Evolutionary conservation across 148 eudicot species (phyloP), one percentile per base, ranked within the genome.

Genomic region (Mesembryanthemum crystallinum): DNA sequence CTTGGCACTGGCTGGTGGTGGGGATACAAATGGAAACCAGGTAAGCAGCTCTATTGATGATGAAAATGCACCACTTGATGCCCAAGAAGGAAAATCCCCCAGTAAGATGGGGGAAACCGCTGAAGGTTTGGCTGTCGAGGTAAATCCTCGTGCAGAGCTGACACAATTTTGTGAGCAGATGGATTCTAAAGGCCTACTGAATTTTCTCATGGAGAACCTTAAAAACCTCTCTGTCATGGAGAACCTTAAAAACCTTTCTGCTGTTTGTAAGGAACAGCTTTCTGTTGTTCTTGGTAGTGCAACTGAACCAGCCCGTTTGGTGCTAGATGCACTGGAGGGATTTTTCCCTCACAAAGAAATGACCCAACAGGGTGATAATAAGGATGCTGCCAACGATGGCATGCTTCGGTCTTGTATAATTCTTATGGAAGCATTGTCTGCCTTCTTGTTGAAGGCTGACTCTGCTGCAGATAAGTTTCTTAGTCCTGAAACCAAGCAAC

Each of bases 101-200:
- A 25, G 64, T 71, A 76, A 73, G 62, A 59, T 51, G 47, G 87
- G 68, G 80, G 82, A 83, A 76, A 82, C 77, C 60, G 75, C 79
- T 74, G 90, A 82, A 79, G 89, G 75, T 68, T 23, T 69, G 79
- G 71, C 76, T 76, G 78, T 49, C 47, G 83, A 85, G 83, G 86
- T 86, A 77, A 78, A 82, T 66, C 86, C 85, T 84, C 84, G 79
- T 77, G 85, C 82, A 61, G 87, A 84, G 81, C 74, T 89, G 83
- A 78, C 72, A 27, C 84, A 82, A 60, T 87, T 85, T 76, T 89
- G 93, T 73, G 83, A 86, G 89, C 85, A 81, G 73, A 88, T 89
- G 91, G 89, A 89, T 80, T 86, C 88, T 62, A 80, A 83, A 81
- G 89, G 89, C 73, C 88, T 89, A 81, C 78, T 86, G 76, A 79